Evolutionary conservation across 208 protist species (phyloP).

Genomic region (Trichomonas gallinae): DNA sequence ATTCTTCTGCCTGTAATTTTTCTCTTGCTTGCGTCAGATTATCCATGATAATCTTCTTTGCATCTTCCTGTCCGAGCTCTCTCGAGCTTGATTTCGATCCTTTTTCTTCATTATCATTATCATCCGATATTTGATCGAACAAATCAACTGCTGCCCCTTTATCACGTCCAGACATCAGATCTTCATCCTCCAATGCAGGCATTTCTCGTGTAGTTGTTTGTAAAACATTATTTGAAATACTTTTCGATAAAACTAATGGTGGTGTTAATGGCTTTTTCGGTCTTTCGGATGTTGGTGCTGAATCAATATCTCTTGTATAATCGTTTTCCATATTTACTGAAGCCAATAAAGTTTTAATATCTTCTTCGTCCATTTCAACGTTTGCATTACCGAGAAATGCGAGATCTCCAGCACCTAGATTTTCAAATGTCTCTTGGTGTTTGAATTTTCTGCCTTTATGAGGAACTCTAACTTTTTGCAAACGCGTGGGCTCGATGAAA

Average conservation of each 20-base stretch:
- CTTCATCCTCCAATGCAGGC: not conserved
- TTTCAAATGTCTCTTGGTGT: not conserved
- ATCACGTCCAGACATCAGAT: not conserved
- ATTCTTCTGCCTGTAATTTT: not conserved
- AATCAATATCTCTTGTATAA: not conserved
- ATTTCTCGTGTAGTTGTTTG: not conserved
- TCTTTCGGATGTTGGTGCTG: not conserved
- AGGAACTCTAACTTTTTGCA: not conserved
- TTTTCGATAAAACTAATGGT: not conserved
- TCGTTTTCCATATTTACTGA: not conserved
- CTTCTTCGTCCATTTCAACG: not conserved
- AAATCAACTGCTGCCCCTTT: not conserved
- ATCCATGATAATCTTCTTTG: not conserved
- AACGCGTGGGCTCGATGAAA: not conserved
- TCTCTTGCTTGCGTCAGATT: not conserved
- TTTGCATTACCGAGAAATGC: not conserved
- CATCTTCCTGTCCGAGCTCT: not conserved
- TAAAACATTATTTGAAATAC: not conserved
- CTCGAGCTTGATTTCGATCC: not conserved
- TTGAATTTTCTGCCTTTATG: not conserved
- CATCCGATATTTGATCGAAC: not conserved
- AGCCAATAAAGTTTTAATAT: not conserved
- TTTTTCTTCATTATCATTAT: not conserved
- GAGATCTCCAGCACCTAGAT: not conserved
- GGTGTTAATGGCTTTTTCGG: not conserved